Evolutionary conservation across 495 filamentous ascomycete species (phyloP).

Genomic region (Articulospora tetracladia): DNA sequence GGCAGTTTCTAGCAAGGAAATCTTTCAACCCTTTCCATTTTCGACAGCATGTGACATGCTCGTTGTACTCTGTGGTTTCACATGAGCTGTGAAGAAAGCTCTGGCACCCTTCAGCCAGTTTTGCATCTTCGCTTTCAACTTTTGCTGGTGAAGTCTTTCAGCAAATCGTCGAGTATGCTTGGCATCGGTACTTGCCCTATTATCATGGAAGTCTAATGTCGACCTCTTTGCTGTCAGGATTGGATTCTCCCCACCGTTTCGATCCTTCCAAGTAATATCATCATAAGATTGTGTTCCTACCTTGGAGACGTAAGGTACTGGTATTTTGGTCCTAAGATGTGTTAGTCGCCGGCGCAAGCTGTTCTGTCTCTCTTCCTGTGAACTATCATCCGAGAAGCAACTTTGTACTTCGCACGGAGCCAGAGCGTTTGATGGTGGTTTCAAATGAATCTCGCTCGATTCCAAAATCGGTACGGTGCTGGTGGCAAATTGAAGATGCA

Average conservation of each 20-base stretch:
- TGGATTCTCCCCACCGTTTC: constrained; percentile 4
- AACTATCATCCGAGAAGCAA: constrained; percentile 40
- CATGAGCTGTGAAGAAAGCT: constrained; percentile 14
- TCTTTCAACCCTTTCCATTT: not conserved
- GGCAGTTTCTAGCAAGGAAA: not conserved
- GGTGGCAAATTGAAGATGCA: too few relatives aligned
- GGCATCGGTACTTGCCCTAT: constrained; percentile 1
- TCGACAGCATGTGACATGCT: not conserved
- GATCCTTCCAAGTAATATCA: constrained; percentile 16
- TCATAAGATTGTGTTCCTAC: constrained; percentile 20
- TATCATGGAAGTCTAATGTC: constrained; percentile 7
- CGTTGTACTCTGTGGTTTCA: not conserved
- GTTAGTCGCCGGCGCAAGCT: constrained; percentile 31
- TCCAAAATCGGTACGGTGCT: not conserved
- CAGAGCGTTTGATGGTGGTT: not conserved
- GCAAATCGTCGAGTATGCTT: constrained; percentile 2
- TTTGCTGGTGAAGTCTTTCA: constrained; percentile 9
- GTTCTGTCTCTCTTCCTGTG: constrained; percentile 15
- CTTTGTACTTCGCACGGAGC: constrained; percentile 31
- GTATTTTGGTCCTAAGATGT: constrained; percentile 18
- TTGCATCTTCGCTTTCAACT: constrained; percentile 16
- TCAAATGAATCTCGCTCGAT: not conserved
- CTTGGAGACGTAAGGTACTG: constrained; percentile 9
- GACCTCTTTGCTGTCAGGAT: constrained; percentile 6
- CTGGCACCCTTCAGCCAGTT: constrained; percentile 18